These are phyloP conservation scores for Quercus parvula DNA, from an alignment of 306 rosid species.

Conservation along the genomic window DNA sequence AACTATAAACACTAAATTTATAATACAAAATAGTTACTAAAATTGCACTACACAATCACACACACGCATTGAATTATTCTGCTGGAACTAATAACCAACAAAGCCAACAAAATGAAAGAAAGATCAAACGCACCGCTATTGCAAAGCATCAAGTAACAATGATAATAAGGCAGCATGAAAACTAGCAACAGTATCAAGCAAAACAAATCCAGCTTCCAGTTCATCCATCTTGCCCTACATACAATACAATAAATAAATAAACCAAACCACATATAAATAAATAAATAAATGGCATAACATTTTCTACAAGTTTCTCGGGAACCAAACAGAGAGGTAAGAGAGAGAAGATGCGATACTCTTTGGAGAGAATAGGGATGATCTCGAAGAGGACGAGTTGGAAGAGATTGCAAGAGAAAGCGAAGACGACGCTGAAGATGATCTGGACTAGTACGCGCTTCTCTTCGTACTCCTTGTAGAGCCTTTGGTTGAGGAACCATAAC, in stretches of 20 bases:
- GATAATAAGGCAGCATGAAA: conserved; percentile 88
- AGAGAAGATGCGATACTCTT: conserved; percentile 34
- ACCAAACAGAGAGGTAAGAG: background rate
- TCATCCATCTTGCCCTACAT: conserved; percentile 75
- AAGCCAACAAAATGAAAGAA: background rate
- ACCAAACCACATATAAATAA: too few relatives aligned
- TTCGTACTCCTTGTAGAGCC: conserved; percentile 94
- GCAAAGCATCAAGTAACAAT: conserved; percentile 86
- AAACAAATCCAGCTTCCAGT: conserved; percentile 89
- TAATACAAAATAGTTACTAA: background rate
- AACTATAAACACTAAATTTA: background rate
- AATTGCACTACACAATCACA: background rate
- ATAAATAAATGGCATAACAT: too few relatives aligned
- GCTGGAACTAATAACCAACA: background rate
- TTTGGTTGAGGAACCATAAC: conserved; percentile 83
- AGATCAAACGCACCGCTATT: conserved; percentile 39
- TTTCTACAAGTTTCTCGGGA: background rate
- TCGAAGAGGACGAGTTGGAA: conserved; percentile 93
- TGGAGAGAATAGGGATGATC: conserved; percentile 96
- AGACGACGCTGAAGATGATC: conserved; percentile 87
- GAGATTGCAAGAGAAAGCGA: conserved; percentile 95
- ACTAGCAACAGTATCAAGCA: conserved; percentile 80
- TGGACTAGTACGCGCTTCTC: conserved; percentile 84
- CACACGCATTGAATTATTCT: background rate
- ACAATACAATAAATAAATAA: background rate